These are phyloP conservation scores for Triadica sebifera DNA, from an alignment of 345 rosid genomes.

Conservation along the genomic window DNA sequence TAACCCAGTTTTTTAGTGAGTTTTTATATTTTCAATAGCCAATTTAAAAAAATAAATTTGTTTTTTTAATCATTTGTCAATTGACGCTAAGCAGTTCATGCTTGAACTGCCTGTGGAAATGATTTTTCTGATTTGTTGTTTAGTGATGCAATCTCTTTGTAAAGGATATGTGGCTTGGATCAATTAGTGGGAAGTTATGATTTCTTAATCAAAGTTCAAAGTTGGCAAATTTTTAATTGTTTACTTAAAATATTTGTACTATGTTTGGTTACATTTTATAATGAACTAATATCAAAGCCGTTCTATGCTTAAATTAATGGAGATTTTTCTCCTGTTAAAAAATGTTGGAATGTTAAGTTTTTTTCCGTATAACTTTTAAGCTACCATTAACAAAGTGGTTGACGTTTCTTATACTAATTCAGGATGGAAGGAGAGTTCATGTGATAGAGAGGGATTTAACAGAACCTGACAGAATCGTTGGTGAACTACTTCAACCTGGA, in stretches of 20 bases:
- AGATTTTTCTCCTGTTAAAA: not conserved
- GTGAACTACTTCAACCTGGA: slow-evolving; percentile 24
- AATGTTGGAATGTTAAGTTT: not conserved
- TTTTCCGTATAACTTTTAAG: too few relatives aligned
- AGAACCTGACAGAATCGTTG: slow-evolving; percentile 23
- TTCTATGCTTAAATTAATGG: not conserved
- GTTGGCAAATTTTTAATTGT: slow-evolving; percentile 2
- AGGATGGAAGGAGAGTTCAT: slow-evolving; percentile 23
- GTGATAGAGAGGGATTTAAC: slow-evolving; percentile 24
- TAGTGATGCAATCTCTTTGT: not conserved
- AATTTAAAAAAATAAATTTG: not conserved
- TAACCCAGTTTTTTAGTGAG: not conserved
- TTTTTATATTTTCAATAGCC: not conserved
- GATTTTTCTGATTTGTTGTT: not conserved
- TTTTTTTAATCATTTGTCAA: not conserved
- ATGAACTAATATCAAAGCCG: not conserved
- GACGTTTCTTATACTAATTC: not conserved
- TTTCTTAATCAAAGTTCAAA: slow-evolving; percentile 3
- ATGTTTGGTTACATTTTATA: not conserved
- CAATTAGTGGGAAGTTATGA: not conserved
- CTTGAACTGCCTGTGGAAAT: not conserved
- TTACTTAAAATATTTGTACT: not conserved
- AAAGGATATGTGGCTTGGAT: not conserved
- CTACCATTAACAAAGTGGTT: not conserved
- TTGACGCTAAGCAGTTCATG: not conserved